These are phyloP conservation scores for Thalassiosira livingstoniorum DNA, from an alignment of 352 stramenopile species.

Conservation along the genomic window DNA sequence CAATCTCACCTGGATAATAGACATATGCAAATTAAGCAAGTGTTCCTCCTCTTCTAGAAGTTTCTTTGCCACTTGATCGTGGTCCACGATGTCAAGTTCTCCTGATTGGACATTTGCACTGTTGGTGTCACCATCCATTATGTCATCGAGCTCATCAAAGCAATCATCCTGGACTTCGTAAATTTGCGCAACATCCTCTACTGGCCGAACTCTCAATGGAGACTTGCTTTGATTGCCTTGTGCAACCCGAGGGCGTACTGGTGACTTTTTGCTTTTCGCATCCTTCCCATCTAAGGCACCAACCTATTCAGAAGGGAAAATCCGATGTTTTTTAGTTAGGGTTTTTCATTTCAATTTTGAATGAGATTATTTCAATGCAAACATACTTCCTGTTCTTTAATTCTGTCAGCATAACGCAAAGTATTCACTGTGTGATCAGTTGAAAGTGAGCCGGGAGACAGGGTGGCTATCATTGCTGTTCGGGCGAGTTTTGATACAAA, in stretches of 20 bases:
- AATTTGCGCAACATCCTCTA: neutral
- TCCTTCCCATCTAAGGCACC: conserved; percentile 20
- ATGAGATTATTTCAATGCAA: too few species aligned
- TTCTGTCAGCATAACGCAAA: conserved; percentile 95
- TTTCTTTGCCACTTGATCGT: conserved; percentile 88
- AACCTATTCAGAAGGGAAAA: conserved; percentile 8
- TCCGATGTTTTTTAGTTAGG: too few species aligned
- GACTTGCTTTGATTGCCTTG: conserved; percentile 18
- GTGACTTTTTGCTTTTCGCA: neutral
- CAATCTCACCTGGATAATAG: too few species aligned
- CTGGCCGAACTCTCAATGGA: conserved; percentile 31
- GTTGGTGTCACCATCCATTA: conserved; percentile 15
- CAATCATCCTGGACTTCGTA: conserved; percentile 33
- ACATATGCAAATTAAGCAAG: conserved; percentile 96
- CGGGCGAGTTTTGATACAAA: conserved; percentile 93
- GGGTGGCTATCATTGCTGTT: conserved; percentile 97
- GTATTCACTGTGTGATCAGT: conserved; percentile 98
- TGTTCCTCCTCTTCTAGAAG: conserved; percentile 97
- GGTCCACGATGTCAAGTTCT: conserved; percentile 49
- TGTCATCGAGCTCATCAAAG: conserved; percentile 10
- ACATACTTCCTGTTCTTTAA: conserved; percentile 93
- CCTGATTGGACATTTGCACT: conserved; percentile 25
- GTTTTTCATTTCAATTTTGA: too few species aligned
- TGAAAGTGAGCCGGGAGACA: conserved; percentile 92
- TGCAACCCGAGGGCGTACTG: too few species aligned